phyloP scores from a whole-genome alignment of 148 eudicot genomes.

The Pharnaceum exiguum region DNA sequence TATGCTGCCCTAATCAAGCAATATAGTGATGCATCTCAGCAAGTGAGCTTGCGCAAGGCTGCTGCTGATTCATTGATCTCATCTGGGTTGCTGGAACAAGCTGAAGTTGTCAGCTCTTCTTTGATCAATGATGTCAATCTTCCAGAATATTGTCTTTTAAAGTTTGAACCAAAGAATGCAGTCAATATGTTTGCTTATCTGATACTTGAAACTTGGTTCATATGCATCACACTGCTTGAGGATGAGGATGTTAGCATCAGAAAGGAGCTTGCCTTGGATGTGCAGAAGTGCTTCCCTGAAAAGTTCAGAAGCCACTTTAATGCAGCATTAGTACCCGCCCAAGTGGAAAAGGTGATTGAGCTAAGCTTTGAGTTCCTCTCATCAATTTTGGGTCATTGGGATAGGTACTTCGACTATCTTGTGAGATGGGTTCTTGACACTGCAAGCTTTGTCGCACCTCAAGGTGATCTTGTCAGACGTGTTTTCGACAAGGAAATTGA shows the following conservation, averaged over 20 bases:
- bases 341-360: constrained; percentile 86
- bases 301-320: constrained; percentile 18
- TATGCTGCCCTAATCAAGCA: constrained; percentile 49
- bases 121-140: constrained; percentile 28
- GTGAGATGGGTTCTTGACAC: constrained; percentile 50
- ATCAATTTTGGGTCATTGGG: constrained; percentile 66
- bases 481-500: constrained; percentile 97
- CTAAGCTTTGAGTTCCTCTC: constrained; percentile 69
- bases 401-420: constrained; percentile 59
- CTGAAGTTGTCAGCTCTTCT: constrained; percentile 39
- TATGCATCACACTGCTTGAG: constrained; percentile 79
- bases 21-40: constrained; percentile 72
- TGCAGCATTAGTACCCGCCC: constrained; percentile 54
- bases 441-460: constrained; percentile 43
- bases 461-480: constrained; percentile 72
- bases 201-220: constrained; percentile 67
- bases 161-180: constrained; percentile 26
- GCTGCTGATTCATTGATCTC: constrained; percentile 81
- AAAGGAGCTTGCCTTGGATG: constrained; percentile 53
- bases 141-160: constrained; percentile 21
- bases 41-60: constrained; percentile 75
- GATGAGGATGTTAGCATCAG: constrained; percentile 81
- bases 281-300: constrained; percentile 57
- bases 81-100: constrained; percentile 79
- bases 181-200: constrained; percentile 42